Evolutionary conservation across 2,329 filamentous ascomycete genomes (phyloP), one percentile per base, ranked within the genome.

Genomic region (Coniochaeta hoffmannii): DNA sequence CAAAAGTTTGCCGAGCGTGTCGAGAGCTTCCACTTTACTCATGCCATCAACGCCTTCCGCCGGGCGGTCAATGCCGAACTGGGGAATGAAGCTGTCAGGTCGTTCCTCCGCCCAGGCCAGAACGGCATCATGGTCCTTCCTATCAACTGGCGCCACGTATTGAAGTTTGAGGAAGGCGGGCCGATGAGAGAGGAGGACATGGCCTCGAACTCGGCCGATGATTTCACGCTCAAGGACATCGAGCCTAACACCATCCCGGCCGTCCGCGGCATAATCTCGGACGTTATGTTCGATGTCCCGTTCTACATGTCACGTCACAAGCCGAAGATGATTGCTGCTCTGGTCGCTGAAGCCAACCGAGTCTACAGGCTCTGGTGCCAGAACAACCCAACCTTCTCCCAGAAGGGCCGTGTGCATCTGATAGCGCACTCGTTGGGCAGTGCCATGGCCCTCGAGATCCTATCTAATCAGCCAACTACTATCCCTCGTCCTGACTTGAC

Each of bases 301-400:
- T 97, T 96, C 68, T 99, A 97, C 72, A 86, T 99, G 73, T 97
- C 93, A 0, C 89, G 95, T 57, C 93, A 97, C 71, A 96, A 97
- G 65, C 83, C 87, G 4, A 96, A 91, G 69, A 97, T 99, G 92
- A 88, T 96, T 53, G 81, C 86, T 44, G 92, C 94, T 1, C 85
- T 97, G 50, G 86, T 96, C 38, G 81, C 81, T 57, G 94, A 99
- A 73, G 93, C 94, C 8, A 99, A 99, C 65, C 83, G 93, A 5
- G 89, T 99, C n/a, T 97, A 96, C 68, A 83, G 89, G 17, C 79
- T 97, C 1, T 99, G 94, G 94, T 97, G 92, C 66, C 80, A 81
- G 50, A 97, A 97, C 67, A 97, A 99, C 60, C 88, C 90, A 0
- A 89, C 86, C 0, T 99, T 99, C 65, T 76, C 86, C 10, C 77